Conservation (phyloP, 2,329 filamentous ascomycete genomes). For the Penicillium vulpinum region DNA sequence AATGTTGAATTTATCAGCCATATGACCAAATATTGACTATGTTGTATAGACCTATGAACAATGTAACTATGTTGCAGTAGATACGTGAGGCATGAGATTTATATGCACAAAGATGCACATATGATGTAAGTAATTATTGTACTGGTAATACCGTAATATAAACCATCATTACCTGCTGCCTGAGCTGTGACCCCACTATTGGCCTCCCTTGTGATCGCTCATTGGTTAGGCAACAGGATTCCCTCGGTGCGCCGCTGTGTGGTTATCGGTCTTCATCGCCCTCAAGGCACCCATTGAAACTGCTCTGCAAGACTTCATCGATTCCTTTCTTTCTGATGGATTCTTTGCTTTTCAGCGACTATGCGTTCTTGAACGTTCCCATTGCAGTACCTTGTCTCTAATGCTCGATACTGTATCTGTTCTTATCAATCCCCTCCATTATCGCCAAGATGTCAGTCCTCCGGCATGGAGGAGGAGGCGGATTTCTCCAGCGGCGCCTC, state of each 20-base stretch:
- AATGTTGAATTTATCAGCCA: too few relatives aligned
- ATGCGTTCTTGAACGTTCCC: conserved; percentile 16
- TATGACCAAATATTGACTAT: too few relatives aligned
- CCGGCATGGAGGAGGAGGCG: conserved; percentile 41
- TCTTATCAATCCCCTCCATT: conserved; percentile 17
- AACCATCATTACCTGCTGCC: conserved; percentile 29
- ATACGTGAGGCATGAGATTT: not conserved
- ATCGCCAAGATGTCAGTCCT: conserved; percentile 48
- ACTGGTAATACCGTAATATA: not conserved
- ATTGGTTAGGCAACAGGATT: conserved; percentile 49
- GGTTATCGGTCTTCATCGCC: conserved; percentile 27
- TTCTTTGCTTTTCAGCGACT: conserved; percentile 7
- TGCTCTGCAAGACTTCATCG: conserved; percentile 4
- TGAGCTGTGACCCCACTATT: conserved; percentile 28
- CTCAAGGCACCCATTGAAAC: conserved; percentile 23
- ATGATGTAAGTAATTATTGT: too few relatives aligned
- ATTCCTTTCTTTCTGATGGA: conserved; percentile 10
- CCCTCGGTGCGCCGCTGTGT: conserved; percentile 29
- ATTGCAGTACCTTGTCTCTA: conserved; percentile 10
- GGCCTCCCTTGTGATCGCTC: conserved; percentile 12
- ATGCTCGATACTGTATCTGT: conserved; percentile 17
- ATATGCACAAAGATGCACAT: too few relatives aligned
- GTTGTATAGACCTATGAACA: too few relatives aligned
- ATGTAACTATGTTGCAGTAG: too few relatives aligned
- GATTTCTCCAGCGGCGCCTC: conserved; percentile 51